phyloP scores from a whole-genome alignment of 1,139 yeast species.

The Candida neerlandica region DNA sequence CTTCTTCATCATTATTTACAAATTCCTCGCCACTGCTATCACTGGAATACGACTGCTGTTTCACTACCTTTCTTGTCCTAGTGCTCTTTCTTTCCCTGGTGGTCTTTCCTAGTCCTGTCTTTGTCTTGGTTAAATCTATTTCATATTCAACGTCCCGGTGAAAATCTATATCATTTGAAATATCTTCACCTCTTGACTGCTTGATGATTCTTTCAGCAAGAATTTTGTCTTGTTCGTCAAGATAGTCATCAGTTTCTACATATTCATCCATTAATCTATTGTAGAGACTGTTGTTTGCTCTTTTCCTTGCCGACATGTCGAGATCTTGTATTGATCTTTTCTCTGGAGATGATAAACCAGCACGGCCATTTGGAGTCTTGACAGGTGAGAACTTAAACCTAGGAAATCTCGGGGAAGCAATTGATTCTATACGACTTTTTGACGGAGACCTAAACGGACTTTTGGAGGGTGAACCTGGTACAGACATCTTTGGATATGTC shows the following conservation, averaged over 20 bases:
- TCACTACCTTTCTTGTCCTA: neutral
- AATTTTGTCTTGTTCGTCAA: constrained; percentile 38
- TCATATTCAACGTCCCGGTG: constrained; percentile 38
- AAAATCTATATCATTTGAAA: constrained; percentile 17
- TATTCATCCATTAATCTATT: constrained; percentile 36
- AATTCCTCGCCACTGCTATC: constrained; percentile 5
- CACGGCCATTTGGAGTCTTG: constrained; percentile 34
- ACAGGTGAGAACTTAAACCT: constrained; percentile 10
- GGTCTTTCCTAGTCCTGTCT: neutral
- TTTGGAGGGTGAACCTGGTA: neutral
- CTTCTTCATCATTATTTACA: constrained; percentile 13
- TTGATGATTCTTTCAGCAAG: constrained; percentile 49
- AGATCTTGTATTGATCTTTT: constrained; percentile 43
- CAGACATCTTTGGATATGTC: neutral
- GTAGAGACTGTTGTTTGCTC: constrained; percentile 42
- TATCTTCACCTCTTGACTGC: constrained; percentile 24
- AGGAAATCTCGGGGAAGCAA: neutral
- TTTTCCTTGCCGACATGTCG: constrained; percentile 53
- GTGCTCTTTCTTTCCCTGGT: neutral
- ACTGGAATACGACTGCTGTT: constrained; percentile 7
- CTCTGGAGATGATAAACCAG: constrained; percentile 49
- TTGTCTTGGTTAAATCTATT: constrained; percentile 24
- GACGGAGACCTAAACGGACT: constrained; percentile 13
- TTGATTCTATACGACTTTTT: constrained; percentile 11
- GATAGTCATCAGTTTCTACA: constrained; percentile 29